These are phyloP conservation scores for Jasminum sambac DNA, from an alignment of 257 asterid species.

Conservation along the genomic window DNA sequence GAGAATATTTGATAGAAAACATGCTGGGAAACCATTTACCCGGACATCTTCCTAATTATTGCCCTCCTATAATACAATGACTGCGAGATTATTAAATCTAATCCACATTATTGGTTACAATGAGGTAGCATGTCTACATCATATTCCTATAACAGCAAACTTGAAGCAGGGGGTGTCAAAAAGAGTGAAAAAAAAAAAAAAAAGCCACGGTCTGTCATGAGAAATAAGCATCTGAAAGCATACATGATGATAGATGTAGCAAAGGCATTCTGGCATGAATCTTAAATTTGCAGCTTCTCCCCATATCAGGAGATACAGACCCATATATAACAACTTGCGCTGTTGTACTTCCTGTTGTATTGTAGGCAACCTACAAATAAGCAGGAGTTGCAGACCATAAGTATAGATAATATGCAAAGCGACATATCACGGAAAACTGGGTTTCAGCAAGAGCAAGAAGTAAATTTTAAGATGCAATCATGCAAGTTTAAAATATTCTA, in stretches of 20 bases:
- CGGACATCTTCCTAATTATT: background rate
- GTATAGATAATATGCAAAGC: background rate
- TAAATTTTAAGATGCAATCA: background rate
- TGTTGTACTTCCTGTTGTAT: slow-evolving; percentile 98
- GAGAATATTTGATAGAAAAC: background rate
- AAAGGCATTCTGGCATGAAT: slow-evolving; percentile 98
- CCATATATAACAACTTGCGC: slow-evolving; percentile 90
- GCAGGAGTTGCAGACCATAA: slow-evolving; percentile 25
- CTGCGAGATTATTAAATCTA: background rate
- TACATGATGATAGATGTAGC: slow-evolving; percentile 98
- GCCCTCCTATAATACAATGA: slow-evolving; percentile 8
- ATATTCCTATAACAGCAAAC: slow-evolving; percentile 5
- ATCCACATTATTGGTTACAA: background rate
- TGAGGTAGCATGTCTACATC: background rate
- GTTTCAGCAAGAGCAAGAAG: background rate
- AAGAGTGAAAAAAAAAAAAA: background rate
- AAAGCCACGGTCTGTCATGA: background rate
- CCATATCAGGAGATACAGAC: slow-evolving; percentile 93
- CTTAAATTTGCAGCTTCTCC: slow-evolving; percentile 98
- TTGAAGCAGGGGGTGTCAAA: background rate
- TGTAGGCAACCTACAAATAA: slow-evolving; percentile 77
- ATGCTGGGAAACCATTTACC: slow-evolving; percentile 5
- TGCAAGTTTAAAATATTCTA: background rate
- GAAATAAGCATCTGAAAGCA: slow-evolving; percentile 22
- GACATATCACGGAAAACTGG: background rate